These are phyloP conservation scores for Sugiyamaella qingdaonensis DNA, from an alignment of 805 yeast species.

Conservation along the genomic window DNA sequence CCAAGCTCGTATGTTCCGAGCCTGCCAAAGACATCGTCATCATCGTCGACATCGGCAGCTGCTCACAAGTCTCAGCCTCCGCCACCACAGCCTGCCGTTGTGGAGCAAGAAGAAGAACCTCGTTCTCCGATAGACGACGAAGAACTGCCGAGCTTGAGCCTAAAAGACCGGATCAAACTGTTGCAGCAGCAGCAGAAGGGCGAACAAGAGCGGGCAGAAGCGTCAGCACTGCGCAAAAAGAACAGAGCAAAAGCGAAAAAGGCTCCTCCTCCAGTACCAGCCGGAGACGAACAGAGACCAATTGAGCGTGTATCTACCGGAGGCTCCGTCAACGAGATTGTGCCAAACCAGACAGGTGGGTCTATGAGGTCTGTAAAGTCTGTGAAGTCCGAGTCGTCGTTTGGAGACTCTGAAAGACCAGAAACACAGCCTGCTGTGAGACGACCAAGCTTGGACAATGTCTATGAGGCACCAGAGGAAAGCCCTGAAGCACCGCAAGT, in stretches of 20 bases:
- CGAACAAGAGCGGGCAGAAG: constrained; percentile 66
- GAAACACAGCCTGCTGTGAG: not conserved
- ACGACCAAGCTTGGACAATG: not conserved
- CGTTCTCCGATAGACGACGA: constrained; percentile 35
- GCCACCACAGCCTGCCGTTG: constrained; percentile 30
- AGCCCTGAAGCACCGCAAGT: not conserved
- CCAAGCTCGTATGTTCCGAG: constrained; percentile 58
- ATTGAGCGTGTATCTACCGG: constrained; percentile 6
- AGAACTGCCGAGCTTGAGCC: constrained; percentile 69
- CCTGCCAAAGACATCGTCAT: constrained; percentile 14
- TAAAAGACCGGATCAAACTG: constrained; percentile 81
- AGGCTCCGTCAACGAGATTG: constrained; percentile 9
- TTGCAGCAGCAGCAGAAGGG: constrained; percentile 77
- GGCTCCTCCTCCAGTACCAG: constrained; percentile 12
- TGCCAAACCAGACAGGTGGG: constrained; percentile 10
- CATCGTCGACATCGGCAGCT: constrained; percentile 12
- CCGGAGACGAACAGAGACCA: constrained; percentile 1
- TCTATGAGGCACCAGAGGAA: not conserved
- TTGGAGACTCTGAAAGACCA: too few species aligned
- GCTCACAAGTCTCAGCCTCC: constrained; percentile 16
- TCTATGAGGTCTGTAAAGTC: constrained; percentile 10
- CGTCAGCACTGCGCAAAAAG: constrained; percentile 48
- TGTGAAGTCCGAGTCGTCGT: not conserved
- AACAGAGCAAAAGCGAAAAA: constrained; percentile 27
- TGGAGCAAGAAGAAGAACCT: constrained; percentile 24